Base-by-base conservation (phyloP, 139 green algal genomes). In the Monoraphidium neglectum region DNA sequence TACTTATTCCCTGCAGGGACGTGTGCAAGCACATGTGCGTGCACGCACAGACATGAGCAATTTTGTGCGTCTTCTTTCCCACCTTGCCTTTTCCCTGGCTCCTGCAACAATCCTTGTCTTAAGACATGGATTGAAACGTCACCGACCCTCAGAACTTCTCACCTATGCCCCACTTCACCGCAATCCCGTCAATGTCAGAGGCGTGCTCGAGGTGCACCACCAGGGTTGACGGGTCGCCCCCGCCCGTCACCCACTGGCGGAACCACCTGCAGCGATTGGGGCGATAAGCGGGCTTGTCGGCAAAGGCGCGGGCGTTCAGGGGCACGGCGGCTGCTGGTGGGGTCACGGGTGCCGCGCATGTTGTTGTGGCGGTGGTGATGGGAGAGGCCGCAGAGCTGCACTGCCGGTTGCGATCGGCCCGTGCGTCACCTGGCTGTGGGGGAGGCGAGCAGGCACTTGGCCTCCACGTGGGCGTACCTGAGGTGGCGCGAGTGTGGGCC, bases 151-250 rank as follows among this genome's bases (percentile, higher is more conserved):
- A n/a, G n/a, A n/a, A n/a, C n/a, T 82, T 95, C 86, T 97, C 88
- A 40, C 83, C 83, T 28, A 96, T 87, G 51, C 93, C 93, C 93
- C 93, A 97, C 2, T 40, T 68, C 10, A 95, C 92, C 3, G 92
- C 92, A 26, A 97, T 54, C 0, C 92, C 92, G 51, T 95, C 92
- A 70, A 91, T 93, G 49, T 89, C 79, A 0, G 84, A 81, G 24
- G 70, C 32, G 18, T 61, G 36, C 46, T 92, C 88, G 24, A 91
- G 68, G 33, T 79, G 73, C 15, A 74, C 73, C 8, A 79, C 56
- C 54, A 68, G 70, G 60, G 49, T 59, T 1, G 37, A 51, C 12
- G 64, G 40, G 24, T 40, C 67, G 35, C 60, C 51, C 13, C 37
- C 30, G 46, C 68, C 49, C 4, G 26, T 32, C 36, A 37, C 26